Evolutionary conservation across 2,329 filamentous ascomycete genomes (phyloP), one percentile per base, ranked within the genome.

Genomic region (Cladosporium sp.): DNA sequence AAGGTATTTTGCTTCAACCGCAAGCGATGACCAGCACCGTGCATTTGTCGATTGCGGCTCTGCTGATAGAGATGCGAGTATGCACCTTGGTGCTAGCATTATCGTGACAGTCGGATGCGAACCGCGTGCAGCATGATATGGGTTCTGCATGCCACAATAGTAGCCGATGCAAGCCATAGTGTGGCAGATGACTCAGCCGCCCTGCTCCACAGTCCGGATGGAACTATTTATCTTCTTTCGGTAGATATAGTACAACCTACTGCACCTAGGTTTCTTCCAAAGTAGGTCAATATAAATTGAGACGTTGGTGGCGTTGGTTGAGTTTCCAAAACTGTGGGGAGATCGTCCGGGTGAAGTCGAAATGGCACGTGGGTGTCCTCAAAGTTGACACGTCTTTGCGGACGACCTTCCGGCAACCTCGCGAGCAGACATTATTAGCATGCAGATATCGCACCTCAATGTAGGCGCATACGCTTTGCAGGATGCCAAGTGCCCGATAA

Each of bases 221-320:
- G 22, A n/a, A 30, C 14, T n/a, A 36, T 34, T 3, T 17, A 19
- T 15, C 28, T 9, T 17, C 30, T 34, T 11, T 34, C 30, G 30
- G 30, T 12, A 9, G 11, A 12, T 34, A 20, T 36, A 36, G 30
- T 34, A 30, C 25, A 20, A 7, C 17, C 12, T 12, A n/a, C 34
- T 51, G 49, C 51, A 43, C 25, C 51, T 40, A 20, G 20, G 38
- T 54, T 54, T 54, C 51, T 43, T 54, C 38, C 38, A 54, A 43
- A 54, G 38, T 54, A 20, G n/a, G 9, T 17, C 22, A 34, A 42
- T 42, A 42, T 36, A 28, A 25, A 19, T 9, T 54, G 51, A 54
- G 51, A 54, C 51, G 51, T 54, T 54, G 38, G 51, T 54, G 38
- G 39, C 37, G 37, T 25, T 36, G 45, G 42, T 25, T 45, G 42